Evolutionary conservation across 345 rosid genomes (phyloP).

Genomic region (Salix purpurea): DNA sequence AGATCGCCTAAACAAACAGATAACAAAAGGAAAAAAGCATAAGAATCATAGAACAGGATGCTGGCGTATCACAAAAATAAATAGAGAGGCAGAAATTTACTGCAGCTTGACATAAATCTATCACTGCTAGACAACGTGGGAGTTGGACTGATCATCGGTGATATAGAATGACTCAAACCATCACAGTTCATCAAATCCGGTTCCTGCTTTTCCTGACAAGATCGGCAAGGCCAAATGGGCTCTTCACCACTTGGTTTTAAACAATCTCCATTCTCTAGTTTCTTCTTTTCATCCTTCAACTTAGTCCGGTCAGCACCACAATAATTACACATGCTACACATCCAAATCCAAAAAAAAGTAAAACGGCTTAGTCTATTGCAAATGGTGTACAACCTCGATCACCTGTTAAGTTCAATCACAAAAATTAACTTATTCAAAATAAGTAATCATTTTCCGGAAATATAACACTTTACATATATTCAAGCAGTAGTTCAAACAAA

Average conservation of each 20-base stretch:
- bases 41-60: constrained; percentile 14
- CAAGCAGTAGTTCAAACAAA: not conserved
- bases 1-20: constrained; percentile 52
- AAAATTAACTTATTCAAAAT: not conserved
- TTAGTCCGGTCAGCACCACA: constrained; percentile 38
- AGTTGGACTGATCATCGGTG: constrained; percentile 55
- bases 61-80: not conserved
- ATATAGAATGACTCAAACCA: constrained; percentile 21
- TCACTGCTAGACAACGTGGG: constrained; percentile 57
- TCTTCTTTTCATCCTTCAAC: constrained; percentile 26
- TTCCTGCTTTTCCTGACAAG: constrained; percentile 49
- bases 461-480: not conserved
- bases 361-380: not conserved
- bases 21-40: constrained; percentile 4
- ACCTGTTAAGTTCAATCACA: constrained; percentile 8
- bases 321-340: constrained; percentile 27
- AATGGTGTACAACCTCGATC: not conserved
- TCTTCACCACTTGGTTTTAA: constrained; percentile 30
- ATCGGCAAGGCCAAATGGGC: constrained; percentile 35
- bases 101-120: constrained; percentile 60
- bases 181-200: constrained; percentile 23
- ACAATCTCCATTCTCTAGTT: constrained; percentile 26
- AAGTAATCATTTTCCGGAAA: not conserved
- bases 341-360: not conserved
- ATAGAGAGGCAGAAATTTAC: constrained; percentile 29